A percentile compares a stretch with the other conserved stretches of the same genome.
Conservation (phyloP, 2,329 filamentous ascomycete genomes). For the Exophiala sp. region DNA sequence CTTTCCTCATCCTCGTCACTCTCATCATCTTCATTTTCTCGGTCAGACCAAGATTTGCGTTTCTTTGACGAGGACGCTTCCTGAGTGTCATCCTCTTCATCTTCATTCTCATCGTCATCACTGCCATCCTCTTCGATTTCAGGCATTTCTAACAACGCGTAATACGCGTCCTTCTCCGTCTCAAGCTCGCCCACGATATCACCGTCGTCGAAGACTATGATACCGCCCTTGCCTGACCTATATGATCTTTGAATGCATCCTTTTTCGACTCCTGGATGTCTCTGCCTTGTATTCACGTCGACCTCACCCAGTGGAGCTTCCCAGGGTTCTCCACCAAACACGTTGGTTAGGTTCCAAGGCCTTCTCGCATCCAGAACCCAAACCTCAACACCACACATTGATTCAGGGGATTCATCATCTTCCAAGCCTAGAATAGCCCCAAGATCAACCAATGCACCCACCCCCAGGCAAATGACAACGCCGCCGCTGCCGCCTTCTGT, state of each 20-base stretch:
- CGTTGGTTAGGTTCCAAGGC: slow-evolving; percentile 90
- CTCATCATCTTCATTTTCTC: slow-evolving; percentile 56
- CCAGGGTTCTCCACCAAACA: slow-evolving; percentile 62
- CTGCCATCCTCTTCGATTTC: slow-evolving; percentile 71
- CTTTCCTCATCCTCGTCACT: slow-evolving; percentile 66
- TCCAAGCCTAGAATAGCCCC: slow-evolving; percentile 72
- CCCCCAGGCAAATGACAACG: slow-evolving; percentile 84
- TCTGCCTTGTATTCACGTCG: slow-evolving; percentile 39
- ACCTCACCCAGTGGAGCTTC: slow-evolving; percentile 45
- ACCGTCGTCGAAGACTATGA: slow-evolving; percentile 92
- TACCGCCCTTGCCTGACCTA: slow-evolving; percentile 72
- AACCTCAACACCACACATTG: slow-evolving; percentile 40
- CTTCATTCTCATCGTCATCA: slow-evolving; percentile 53
- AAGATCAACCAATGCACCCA: slow-evolving; percentile 86
- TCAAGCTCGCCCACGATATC: slow-evolving; percentile 81
- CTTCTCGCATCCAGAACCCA: slow-evolving; percentile 90
- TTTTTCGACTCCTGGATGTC: slow-evolving; percentile 61
- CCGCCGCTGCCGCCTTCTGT: slow-evolving; percentile 77
- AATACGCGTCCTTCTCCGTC: slow-evolving; percentile 72
- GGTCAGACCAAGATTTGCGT: slow-evolving; percentile 71
- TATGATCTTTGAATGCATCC: slow-evolving; percentile 69
- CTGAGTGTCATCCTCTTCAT: slow-evolving; percentile 53
- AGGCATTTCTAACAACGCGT: slow-evolving; percentile 83
- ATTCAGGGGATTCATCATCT: slow-evolving; percentile 45
- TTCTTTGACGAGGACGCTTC: slow-evolving; percentile 54